Evolutionary conservation across 805 yeast species (phyloP), one percentile per base, ranked within the genome.

Genomic region (Ogataea parapolymorpha): DNA sequence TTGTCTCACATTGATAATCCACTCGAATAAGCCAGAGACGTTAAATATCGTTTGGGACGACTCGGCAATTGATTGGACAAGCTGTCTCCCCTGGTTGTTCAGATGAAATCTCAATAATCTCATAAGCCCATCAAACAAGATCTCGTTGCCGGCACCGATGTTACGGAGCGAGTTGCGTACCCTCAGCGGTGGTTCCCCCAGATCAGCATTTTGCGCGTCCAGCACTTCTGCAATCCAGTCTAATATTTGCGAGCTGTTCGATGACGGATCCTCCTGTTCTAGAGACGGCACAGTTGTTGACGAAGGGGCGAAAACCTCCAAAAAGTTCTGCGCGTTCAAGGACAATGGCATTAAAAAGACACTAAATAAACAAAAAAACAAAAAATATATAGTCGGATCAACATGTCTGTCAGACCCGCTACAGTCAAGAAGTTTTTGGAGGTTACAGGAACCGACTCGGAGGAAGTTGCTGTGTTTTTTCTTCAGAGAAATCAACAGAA

Each of bases 401-500:
- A n/a, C 14, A 45, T 47, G 51, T 36, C 51, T 17, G 28, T 45
- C 18, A 42, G 38, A 32, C 40, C 48, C 24, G 49, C 56, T 6
- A 36, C 49, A 6, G 38, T 54, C 8, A 57, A 51, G 35, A 65
- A 65, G 41, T 72, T 74, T 52, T 48, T 62, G 34, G 67, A 65
- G 28, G 55, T 74, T 33, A 70, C 80, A 8, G 71, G 70, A 5
- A 55, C 66, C 2, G 41, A 58, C 5, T 45, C 54, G 4, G 46
- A 61, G 6, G 61, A 54, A 10, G 75, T 77, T 12, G 61, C 65
- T 2, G 49, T 47, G 31, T 66, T 60, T 41, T 65, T 72, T n/a
- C 59, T 63, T 12, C 45, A 45, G 18, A 41, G 58, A 43, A 51
- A 52, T 20, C 46, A 42, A 11, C 49, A 53, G 11, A 42, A 41